Conservation (phyloP, 2,329 filamentous ascomycete species). For the Ophiocordyceps sinensis region DNA sequence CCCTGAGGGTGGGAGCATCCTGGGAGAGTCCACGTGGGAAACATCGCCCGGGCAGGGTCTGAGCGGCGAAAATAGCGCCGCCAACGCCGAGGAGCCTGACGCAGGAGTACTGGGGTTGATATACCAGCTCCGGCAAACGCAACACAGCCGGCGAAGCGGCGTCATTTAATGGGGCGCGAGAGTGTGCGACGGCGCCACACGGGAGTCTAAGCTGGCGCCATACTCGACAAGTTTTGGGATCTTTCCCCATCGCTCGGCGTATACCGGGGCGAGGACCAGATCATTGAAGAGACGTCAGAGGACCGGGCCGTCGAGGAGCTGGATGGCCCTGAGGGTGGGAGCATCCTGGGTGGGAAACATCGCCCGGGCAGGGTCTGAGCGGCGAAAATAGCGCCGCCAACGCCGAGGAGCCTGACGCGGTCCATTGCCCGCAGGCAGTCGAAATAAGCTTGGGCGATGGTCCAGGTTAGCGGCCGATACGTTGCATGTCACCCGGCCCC, state of each 20-base stretch:
- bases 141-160: conserved; percentile 33
- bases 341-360: conserved; percentile 44
- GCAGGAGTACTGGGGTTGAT: conserved; percentile 43
- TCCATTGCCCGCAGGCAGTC: too few relatives aligned
- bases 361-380: conserved; percentile 33
- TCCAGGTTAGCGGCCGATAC: too few relatives aligned
- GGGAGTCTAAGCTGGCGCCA: too few relatives aligned
- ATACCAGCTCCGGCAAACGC: conserved; percentile 43
- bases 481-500: too few relatives aligned
- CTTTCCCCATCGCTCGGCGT: too few relatives aligned
- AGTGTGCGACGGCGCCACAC: background rate
- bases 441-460: too few relatives aligned
- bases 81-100: conserved; percentile 30
- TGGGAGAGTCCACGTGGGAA: conserved; percentile 47
- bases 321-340: conserved; percentile 35
- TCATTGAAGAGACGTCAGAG: conserved; percentile 41
- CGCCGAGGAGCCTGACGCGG: conserved; percentile 32
- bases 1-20: conserved; percentile 33
- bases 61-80: conserved; percentile 36
- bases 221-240: too few relatives aligned
- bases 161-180: conserved; percentile 10
- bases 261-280: conserved; percentile 33
- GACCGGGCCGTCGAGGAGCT: conserved; percentile 33
- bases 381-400: conserved; percentile 35
- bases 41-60: conserved; percentile 36